Evolutionary conservation across 2,329 filamentous ascomycete genomes (phyloP).

Genomic region (Fusarium buharicum): DNA sequence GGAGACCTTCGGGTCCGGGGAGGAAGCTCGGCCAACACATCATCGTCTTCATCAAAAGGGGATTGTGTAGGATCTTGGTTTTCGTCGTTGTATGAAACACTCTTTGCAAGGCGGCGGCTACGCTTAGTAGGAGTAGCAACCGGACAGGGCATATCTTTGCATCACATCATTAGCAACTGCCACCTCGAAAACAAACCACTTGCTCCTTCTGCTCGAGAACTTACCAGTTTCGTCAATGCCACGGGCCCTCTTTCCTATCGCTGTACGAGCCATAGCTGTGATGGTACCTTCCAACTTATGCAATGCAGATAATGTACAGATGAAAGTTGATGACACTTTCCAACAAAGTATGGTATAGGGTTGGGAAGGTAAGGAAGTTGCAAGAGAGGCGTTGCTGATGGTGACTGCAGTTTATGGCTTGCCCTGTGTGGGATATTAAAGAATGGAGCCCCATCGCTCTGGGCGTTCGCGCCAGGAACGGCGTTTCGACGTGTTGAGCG

Average conservation of each 20-base stretch:
- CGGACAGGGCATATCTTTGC: slow-evolving; percentile 42
- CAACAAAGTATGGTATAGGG: slow-evolving; percentile 31
- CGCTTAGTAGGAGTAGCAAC: slow-evolving; percentile 56
- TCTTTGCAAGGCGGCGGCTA: slow-evolving; percentile 55
- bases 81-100: slow-evolving; percentile 70
- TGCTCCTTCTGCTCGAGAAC: slow-evolving; percentile 29
- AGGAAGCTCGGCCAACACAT: slow-evolving; percentile 51
- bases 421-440: slow-evolving; percentile 33
- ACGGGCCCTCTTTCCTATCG: slow-evolving; percentile 52
- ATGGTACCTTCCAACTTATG: slow-evolving; percentile 29
- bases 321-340: slow-evolving; percentile 36
- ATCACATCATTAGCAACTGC: slow-evolving; percentile 29
- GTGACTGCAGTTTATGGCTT: slow-evolving; percentile 29
- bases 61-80: slow-evolving; percentile 64
- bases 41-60: slow-evolving; percentile 56
- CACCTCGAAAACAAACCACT: not conserved
- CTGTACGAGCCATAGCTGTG: slow-evolving; percentile 45
- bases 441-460: slow-evolving; percentile 26
- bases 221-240: slow-evolving; percentile 47
- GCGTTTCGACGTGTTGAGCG: slow-evolving; percentile 43
- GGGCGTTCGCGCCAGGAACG: slow-evolving; percentile 39
- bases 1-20: slow-evolving; percentile 44
- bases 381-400: slow-evolving; percentile 26
- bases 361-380: slow-evolving; percentile 32
- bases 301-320: slow-evolving; percentile 19